phyloP scores from a whole-genome alignment of 2,329 filamentous ascomycete species.

The Ophidiomyces ophidiicola region DNA sequence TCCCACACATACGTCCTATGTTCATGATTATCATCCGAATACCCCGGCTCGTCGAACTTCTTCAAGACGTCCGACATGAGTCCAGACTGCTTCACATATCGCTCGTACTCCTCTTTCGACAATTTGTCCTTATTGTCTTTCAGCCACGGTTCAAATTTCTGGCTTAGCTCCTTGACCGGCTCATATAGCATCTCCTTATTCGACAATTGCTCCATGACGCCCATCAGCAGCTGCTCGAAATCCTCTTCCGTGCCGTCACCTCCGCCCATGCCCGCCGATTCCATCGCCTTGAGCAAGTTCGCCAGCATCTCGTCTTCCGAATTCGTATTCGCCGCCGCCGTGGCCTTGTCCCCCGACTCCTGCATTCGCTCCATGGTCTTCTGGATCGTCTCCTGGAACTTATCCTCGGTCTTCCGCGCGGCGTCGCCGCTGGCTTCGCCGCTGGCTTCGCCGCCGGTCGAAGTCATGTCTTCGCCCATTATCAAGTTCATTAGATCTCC shows the following conservation, averaged over 20 bases:
- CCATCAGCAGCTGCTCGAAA: constrained; percentile 86
- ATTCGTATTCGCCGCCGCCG: constrained; percentile 55
- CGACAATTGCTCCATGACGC: constrained; percentile 98
- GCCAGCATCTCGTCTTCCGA: constrained; percentile 70
- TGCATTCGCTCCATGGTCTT: constrained; percentile 96
- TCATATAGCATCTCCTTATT: constrained; percentile 98
- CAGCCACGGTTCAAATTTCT: constrained; percentile 87
- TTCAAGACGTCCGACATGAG: constrained; percentile 76
- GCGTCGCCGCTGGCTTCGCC: constrained; percentile 18
- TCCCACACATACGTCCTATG: constrained; percentile 92
- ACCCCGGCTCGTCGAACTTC: constrained; percentile 73
- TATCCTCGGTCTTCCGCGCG: constrained; percentile 40
- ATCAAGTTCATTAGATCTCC: constrained; percentile 24
- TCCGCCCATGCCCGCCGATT: constrained; percentile 39
- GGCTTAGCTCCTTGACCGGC: constrained; percentile 92
- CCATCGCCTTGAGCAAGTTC: constrained; percentile 86
- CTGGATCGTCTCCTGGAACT: constrained; percentile 85
- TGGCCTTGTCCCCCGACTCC: constrained; percentile 71
- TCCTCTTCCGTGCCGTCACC: constrained; percentile 48
- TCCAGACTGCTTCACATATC: constrained; percentile 68
- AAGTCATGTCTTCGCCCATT: constrained; percentile 20
- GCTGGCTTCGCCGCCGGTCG: constrained; percentile 12
- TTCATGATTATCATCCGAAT: constrained; percentile 65
- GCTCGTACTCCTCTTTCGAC: constrained; percentile 55
- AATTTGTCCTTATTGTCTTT: constrained; percentile 57